phyloP scores from a whole-genome alignment of 2,329 filamentous ascomycete genomes.

The Colletotrichum sansevieriae region DNA sequence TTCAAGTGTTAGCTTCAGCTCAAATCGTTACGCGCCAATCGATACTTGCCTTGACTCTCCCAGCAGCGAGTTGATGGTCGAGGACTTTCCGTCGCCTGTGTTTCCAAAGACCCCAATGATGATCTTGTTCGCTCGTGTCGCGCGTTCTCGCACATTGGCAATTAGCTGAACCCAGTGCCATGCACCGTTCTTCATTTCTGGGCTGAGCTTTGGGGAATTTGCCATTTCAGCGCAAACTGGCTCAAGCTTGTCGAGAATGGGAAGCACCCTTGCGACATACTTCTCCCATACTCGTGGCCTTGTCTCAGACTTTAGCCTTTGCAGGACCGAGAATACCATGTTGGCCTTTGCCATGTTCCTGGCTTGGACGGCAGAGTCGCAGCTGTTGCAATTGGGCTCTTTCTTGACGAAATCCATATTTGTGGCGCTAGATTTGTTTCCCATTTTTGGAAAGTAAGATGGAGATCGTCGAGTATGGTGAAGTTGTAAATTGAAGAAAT shows the following conservation, averaged over 20 bases:
- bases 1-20: background rate
- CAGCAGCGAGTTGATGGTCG: constrained; percentile 17
- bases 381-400: too few relatives aligned
- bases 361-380: too few relatives aligned
- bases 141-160: background rate
- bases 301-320: background rate
- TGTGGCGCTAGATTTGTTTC: too few relatives aligned
- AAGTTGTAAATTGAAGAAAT: too few relatives aligned
- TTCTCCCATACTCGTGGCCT: constrained; percentile 20
- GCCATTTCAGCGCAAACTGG: background rate
- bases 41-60: background rate
- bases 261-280: background rate
- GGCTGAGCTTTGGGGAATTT: background rate
- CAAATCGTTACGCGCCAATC: rapidly evolving
- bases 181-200: background rate
- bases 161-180: background rate
- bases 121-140: background rate
- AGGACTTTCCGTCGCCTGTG: constrained; percentile 27
- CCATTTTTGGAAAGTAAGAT: too few relatives aligned
- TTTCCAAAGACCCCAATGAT: constrained; percentile 22
- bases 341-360: background rate
- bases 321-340: constrained; percentile 1
- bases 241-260: constrained; percentile 13
- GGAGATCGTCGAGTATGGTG: too few relatives aligned
- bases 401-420: too few relatives aligned